phyloP scores from a whole-genome alignment of 2,329 filamentous ascomycete genomes.

The Ceratocystis colombiana region DNA sequence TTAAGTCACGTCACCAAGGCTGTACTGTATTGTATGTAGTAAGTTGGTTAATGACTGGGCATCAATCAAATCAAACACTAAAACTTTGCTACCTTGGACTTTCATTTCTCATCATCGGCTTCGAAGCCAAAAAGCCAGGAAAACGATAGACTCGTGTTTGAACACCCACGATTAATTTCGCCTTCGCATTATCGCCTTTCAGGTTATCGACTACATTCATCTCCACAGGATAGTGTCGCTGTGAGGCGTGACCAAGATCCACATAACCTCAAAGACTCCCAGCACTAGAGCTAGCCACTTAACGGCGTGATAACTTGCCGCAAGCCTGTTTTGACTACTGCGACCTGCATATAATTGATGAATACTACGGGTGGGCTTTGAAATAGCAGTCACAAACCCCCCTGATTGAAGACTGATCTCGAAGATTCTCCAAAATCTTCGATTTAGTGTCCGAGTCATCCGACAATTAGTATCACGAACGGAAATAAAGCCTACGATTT shows the following conservation, averaged over 20 bases:
- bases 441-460: background rate
- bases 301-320: conserved; percentile 8
- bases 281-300: background rate
- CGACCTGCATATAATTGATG: background rate
- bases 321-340: background rate
- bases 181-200: background rate
- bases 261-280: background rate
- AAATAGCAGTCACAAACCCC: background rate
- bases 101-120: conserved; percentile 1
- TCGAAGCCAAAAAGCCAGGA: background rate
- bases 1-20: conserved; percentile 2
- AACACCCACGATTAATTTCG: background rate
- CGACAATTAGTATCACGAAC: background rate
- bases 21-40: background rate
- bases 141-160: background rate
- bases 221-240: background rate
- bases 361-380: background rate
- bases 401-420: background rate
- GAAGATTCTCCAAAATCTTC: background rate
- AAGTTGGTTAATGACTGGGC: background rate
- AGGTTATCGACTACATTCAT: background rate
- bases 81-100: background rate
- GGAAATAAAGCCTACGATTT: background rate
- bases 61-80: conserved; percentile 6
- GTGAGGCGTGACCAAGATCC: background rate